These are phyloP conservation scores for Ceratocystis lukuohia DNA, from an alignment of 2,329 filamentous ascomycete species.

Conservation along the genomic window DNA sequence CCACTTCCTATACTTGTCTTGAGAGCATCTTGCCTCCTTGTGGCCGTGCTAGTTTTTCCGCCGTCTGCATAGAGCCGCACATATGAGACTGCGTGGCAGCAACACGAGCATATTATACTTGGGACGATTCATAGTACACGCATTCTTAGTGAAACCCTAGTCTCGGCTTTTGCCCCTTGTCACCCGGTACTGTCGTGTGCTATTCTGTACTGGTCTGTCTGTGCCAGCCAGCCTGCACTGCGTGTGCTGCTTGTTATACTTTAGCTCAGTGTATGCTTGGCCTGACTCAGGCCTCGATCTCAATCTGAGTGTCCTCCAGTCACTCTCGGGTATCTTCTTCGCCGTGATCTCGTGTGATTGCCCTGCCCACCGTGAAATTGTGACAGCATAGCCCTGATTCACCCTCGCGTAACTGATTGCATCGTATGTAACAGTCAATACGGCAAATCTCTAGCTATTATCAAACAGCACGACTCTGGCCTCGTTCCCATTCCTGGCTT, in stretches of 20 bases:
- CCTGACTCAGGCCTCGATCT: not conserved
- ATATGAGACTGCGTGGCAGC: not conserved
- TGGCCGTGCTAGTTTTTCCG: not conserved
- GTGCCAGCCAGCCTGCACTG: not conserved
- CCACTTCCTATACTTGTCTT: not conserved
- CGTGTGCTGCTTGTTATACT: not conserved
- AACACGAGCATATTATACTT: constrained; percentile 8
- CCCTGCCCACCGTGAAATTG: not conserved
- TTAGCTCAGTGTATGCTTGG: not conserved
- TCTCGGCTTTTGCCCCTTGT: constrained; percentile 6
- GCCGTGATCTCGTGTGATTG: not conserved
- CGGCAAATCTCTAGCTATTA: not conserved
- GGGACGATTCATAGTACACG: constrained; percentile 3
- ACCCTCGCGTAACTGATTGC: not conserved
- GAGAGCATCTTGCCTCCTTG: not conserved
- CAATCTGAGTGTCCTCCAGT: not conserved
- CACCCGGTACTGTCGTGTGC: not conserved
- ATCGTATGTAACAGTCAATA: not conserved
- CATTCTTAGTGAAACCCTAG: not conserved
- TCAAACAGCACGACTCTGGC: not conserved
- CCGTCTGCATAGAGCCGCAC: constrained; percentile 4
- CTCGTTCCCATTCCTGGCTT: not conserved
- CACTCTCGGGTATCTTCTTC: not conserved
- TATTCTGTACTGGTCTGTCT: not conserved
- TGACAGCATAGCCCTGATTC: not conserved